Evolutionary conservation across 2,329 filamentous ascomycete genomes (phyloP), one percentile per base, ranked within the genome.

Genomic region (Didymella glomerata): DNA sequence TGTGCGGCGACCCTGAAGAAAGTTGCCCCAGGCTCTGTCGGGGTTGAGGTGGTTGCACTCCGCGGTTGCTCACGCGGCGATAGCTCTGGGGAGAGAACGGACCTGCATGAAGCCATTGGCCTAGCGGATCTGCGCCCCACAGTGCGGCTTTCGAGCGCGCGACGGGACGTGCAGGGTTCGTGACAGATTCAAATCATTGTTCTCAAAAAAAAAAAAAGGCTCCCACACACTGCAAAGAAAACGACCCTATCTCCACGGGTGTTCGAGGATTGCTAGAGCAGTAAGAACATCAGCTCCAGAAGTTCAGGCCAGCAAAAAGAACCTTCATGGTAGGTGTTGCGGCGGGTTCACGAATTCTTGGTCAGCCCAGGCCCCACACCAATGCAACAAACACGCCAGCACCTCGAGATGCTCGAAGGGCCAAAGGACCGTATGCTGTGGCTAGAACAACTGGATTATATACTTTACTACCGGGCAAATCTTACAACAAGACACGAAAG

Each of bases 51-150:
- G 24, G 25, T 32, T 54, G 54, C 52, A 61, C 51, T 48, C 52
- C 56, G 58, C 51, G 48, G 47, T 44, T 46, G 55, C 58, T 61
- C 54, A 53, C 36, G 47, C 57, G 36, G 57, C 58, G 68, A 63
- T 65, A 61, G 59, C 55, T 52, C 34, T 65, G 58, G 65, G 63
- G 63, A 68, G 63, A 68, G 63, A 59, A 41, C 60, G 68, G 67
- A 69, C 70, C 68, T 74, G 71, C 72, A 74, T 72, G 65, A 72
- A 66, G 47, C 68, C 68, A 69, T 68, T 69, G 59, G 64, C 40
- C 32, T 55, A 60, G 48, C 49, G 52, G 57, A 60, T 56, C 50
- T 28, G 32, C 50, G 56, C 46, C 56, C 56, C 56, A 59, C 50
- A 55, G 7, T 28, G 44, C 40, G 27, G 25, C 9, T 57, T 18